Base-by-base conservation (phyloP, 176 grass and related monocot species). In the Phoenix roebelenii region DNA sequence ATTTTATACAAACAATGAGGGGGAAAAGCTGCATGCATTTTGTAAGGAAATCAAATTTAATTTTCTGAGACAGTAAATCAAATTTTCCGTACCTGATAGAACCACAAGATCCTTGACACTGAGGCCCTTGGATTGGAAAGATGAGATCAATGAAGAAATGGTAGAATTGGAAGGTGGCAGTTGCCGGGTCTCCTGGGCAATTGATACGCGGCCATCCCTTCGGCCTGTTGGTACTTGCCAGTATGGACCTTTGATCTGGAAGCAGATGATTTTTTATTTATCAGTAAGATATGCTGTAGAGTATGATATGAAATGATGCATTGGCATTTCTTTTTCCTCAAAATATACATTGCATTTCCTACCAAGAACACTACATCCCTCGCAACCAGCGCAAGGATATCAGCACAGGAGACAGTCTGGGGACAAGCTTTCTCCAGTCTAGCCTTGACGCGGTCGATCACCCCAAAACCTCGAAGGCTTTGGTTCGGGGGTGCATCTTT, bases 101-200 rank as follows among this genome's bases (percentile, higher is more conserved):
- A 98, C 88, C 19, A 81, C 93, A 4, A 98, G 64, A 76, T 98
- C 93, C 73, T 93, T 98, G 18, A 66, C 10, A 83, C 82, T 78
- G 1, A 98, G 82, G 55, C 78, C 83, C 70, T 85, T 83, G 28
- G 69, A 67, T 22, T 44, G 65, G 70, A 89, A 98, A 28, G 79
- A 50, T 48, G 76, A 60, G 25, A 73, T 81, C 25, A 98, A 72
- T 65, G 48, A 52, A 29, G 82, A 80, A 71, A 98, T 65, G 57
- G 80, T 83, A 44, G 73, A 76, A 14, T 25, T 76, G 1, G 87
- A 76, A 0, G 87, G 85, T 1, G 93, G 93, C 4, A 98, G 67
- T 15, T 91, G 70, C 0, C 64, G 14, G 3, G 84, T 89, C 20
- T 98, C 93, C 18, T 57, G 64, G 32, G 79, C 24, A 23, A 54